Conservation (phyloP, 2,329 filamentous ascomycete species). For the Huntiella moniliformis region DNA sequence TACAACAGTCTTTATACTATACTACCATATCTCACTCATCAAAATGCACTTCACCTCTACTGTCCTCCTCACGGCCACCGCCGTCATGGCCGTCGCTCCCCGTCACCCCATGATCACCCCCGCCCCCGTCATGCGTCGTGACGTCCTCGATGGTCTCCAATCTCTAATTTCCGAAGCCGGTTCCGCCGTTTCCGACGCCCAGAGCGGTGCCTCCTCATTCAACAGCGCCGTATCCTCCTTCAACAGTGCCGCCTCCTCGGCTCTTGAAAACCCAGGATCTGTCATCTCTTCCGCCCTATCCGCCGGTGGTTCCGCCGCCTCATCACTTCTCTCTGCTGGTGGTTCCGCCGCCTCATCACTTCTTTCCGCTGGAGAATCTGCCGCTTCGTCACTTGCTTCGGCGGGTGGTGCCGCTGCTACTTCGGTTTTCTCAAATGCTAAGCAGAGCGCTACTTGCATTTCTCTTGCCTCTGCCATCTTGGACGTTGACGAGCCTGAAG, state of each 20-base stretch:
- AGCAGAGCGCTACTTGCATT: constrained; percentile 8
- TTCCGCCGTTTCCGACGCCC: background rate
- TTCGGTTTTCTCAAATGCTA: constrained; percentile 6
- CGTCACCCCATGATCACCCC: constrained; percentile 11
- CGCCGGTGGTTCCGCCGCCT: constrained; percentile 1
- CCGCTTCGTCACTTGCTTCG: background rate
- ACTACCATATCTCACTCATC: background rate
- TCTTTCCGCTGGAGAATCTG: background rate
- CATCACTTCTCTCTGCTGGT: too few relatives aligned
- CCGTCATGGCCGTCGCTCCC: constrained; percentile 11
- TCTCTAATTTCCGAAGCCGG: constrained; percentile 6
- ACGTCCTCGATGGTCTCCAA: constrained; percentile 9
- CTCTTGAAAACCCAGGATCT: background rate
- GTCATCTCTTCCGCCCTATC: background rate
- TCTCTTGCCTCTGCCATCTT: constrained; percentile 7
- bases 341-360: constrained; percentile 1
- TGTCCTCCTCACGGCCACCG: constrained; percentile 10
- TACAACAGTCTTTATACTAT: background rate
- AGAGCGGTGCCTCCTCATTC: background rate
- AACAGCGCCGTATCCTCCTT: background rate
- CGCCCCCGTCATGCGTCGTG: constrained; percentile 8
- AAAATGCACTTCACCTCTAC: constrained; percentile 11
- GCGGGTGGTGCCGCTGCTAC: background rate
- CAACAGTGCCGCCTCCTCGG: constrained; percentile 2
- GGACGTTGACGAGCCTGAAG: constrained; percentile 8